A percentile compares a stretch with the other conserved stretches of the same genome.
These are phyloP conservation scores for Corylus avellana DNA, from an alignment of 306 rosid genomes.

Conservation along the genomic window DNA sequence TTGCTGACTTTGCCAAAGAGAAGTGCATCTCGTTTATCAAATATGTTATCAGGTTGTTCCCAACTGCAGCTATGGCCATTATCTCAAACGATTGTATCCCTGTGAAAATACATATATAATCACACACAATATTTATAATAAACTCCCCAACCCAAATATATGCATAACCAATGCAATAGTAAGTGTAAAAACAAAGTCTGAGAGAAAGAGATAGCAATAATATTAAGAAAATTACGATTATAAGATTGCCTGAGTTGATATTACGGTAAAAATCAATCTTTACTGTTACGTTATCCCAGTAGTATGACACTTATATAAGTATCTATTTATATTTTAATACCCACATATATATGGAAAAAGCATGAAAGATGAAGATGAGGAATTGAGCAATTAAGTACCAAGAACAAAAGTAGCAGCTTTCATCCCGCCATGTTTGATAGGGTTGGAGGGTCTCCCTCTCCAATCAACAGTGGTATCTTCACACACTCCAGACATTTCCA, in stretches of 20 bases:
- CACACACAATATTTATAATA: neutral
- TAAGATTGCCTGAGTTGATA: no score
- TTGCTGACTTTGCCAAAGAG: constrained; percentile 78
- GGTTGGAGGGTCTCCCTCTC: constrained; percentile 82
- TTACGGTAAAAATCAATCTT: no score
- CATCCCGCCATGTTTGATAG: constrained; percentile 67
- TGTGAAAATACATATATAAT: constrained; percentile 37
- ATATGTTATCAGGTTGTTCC: constrained; percentile 97
- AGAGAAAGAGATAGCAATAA: neutral
- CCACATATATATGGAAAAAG: neutral
- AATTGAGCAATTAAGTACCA: constrained; percentile 32
- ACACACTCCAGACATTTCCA: constrained; percentile 7
- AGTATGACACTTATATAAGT: no score
- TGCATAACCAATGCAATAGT: no score
- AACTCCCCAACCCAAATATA: no score
- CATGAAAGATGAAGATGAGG: neutral
- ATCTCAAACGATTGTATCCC: constrained; percentile 93
- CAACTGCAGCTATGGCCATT: constrained; percentile 98
- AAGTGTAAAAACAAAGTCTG: neutral
- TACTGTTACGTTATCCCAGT: no score
- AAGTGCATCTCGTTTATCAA: constrained; percentile 91
- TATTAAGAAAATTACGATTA: no score
- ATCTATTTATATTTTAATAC: neutral
- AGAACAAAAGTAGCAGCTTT: constrained; percentile 71
- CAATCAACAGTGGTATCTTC: constrained; percentile 59